A percentile compares a stretch with the other conserved stretches of the same genome.
These are phyloP conservation scores for Botryotinia convoluta DNA, from an alignment of 2,329 filamentous ascomycete species.

Conservation along the genomic window DNA sequence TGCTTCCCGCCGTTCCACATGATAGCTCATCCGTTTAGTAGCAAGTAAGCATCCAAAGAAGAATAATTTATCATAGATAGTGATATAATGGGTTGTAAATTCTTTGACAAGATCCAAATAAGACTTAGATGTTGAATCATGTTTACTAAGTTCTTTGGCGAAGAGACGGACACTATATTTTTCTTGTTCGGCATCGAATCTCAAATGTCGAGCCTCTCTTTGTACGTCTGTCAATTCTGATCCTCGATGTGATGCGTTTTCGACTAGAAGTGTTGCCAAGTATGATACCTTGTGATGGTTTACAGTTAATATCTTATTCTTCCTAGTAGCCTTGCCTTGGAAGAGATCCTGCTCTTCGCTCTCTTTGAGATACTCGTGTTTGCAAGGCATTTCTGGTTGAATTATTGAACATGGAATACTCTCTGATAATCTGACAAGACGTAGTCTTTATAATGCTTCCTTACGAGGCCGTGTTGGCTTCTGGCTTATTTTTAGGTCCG, in stretches of 20 bases:
- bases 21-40: too few relatives aligned
- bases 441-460: not conserved
- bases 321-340: not conserved
- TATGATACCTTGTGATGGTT: not conserved
- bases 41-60: too few relatives aligned
- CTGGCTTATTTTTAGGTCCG: not conserved
- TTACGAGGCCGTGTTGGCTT: not conserved
- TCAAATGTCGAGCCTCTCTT: not conserved
- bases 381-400: not conserved
- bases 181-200: too few relatives aligned
- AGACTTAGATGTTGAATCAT: not conserved
- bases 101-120: not conserved
- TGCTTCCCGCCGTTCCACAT: too few relatives aligned
- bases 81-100: not conserved
- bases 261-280: not conserved
- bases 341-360: not conserved
- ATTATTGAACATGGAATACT: not conserved
- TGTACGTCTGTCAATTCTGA: accelerated
- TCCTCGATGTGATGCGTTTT: accelerated
- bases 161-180: not conserved
- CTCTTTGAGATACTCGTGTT: not conserved
- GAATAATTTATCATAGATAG: not conserved
- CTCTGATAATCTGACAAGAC: not conserved
- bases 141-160: not conserved
- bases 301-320: not conserved